Evolutionary conservation across 768 basidiomycete genomes (phyloP).

Genomic region (Lenzites betulinus): DNA sequence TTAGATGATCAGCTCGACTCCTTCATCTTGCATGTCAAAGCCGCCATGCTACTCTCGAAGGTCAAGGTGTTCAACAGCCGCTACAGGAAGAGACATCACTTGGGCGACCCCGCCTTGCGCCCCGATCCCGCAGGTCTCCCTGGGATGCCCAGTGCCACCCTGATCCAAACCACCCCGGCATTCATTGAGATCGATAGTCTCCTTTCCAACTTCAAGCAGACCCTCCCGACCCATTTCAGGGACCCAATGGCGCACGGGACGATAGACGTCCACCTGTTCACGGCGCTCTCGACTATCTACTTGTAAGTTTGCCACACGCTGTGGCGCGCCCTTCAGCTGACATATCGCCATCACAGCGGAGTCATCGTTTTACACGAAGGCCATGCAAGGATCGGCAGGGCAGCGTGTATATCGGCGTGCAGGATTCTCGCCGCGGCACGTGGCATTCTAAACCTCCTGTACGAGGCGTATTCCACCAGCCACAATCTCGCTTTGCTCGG

Average conservation of each 20-base stretch:
- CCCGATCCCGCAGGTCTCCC: slow-evolving; percentile 16
- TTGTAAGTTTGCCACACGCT: slow-evolving; percentile 13
- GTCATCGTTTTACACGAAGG: slow-evolving; percentile 76
- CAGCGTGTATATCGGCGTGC: slow-evolving; percentile 67
- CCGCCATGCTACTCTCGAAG: slow-evolving; percentile 59
- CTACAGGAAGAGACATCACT: slow-evolving; percentile 60
- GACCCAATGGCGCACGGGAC: slow-evolving; percentile 53
- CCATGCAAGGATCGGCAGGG: slow-evolving; percentile 60
- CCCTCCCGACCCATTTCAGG: slow-evolving; percentile 56
- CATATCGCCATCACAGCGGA: slow-evolving; percentile 46
- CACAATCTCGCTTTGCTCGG: slow-evolving; percentile 72
- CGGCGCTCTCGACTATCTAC: slow-evolving; percentile 27
- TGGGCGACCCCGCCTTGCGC: slow-evolving; percentile 51
- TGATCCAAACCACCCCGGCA: slow-evolving; percentile 30
- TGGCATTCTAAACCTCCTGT: slow-evolving; percentile 65
- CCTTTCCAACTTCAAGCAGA: slow-evolving; percentile 56
- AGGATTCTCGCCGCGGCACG: slow-evolving; percentile 70
- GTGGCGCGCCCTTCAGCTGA: slow-evolving; percentile 27
- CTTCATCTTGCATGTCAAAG: slow-evolving; percentile 72
- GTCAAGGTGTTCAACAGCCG: slow-evolving; percentile 69
- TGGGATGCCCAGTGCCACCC: slow-evolving; percentile 2
- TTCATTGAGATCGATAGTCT: slow-evolving; percentile 65
- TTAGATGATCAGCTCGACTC: slow-evolving; percentile 66
- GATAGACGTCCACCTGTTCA: slow-evolving; percentile 61
- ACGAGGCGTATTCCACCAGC: slow-evolving; percentile 67